These are phyloP conservation scores for Cercospora nicotianae DNA, from an alignment of 2,329 filamentous ascomycete species.

Conservation along the genomic window DNA sequence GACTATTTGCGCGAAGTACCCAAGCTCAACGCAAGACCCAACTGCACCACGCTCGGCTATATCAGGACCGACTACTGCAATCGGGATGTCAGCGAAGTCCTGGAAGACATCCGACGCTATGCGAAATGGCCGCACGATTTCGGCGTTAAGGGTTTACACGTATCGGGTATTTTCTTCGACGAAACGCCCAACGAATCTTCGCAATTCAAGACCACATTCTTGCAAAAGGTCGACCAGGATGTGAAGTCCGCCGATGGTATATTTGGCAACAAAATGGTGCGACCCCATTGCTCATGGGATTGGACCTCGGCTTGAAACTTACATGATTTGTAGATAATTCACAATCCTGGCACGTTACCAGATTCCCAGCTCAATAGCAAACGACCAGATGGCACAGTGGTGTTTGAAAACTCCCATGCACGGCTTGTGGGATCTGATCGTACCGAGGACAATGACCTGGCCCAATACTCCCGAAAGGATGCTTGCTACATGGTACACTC, in stretches of 20 bases:
- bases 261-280: conserved; percentile 8
- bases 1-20: conserved; percentile 32
- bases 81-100: conserved; percentile 23
- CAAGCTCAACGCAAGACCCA: conserved; percentile 30
- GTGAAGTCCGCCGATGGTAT: conserved; percentile 16
- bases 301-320: conserved; percentile 10
- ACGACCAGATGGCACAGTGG: conserved; percentile 21
- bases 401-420: conserved; percentile 23
- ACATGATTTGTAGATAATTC: conserved; percentile 19
- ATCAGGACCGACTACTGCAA: conserved; percentile 31
- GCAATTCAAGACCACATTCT: conserved; percentile 18
- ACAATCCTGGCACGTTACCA: conserved; percentile 26
- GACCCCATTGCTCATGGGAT: background rate
- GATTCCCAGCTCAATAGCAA: conserved; percentile 16
- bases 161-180: conserved; percentile 35
- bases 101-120: conserved; percentile 31
- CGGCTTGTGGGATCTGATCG: conserved; percentile 7
- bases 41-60: conserved; percentile 35
- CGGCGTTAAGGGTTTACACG: conserved; percentile 24
- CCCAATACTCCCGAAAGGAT: conserved; percentile 14
- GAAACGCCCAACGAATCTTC: conserved; percentile 29
- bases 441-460: conserved; percentile 11
- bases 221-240: conserved; percentile 19
- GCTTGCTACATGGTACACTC: conserved; percentile 25
- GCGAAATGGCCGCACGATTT: conserved; percentile 29